A percentile compares a stretch with the other conserved stretches of the same genome.
Conservation (phyloP, 139 green algal species). For the Dunaliella sp. region DNA sequence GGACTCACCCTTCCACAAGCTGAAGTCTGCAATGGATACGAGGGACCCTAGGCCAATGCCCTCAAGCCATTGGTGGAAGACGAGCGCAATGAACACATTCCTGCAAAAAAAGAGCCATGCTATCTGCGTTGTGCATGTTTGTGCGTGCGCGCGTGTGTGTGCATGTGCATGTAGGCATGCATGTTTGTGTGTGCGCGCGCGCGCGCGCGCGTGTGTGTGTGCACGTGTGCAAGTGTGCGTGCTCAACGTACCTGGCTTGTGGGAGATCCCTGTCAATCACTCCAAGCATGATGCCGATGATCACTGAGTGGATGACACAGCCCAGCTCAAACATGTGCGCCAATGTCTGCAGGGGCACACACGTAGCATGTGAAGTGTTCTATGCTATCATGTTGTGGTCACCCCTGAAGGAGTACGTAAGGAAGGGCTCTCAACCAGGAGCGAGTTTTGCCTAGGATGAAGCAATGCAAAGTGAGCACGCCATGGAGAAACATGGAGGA, state of each 20-base stretch:
- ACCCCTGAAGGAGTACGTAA: background rate
- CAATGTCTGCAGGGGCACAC: background rate
- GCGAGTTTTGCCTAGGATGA: background rate
- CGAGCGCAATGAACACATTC: slow-evolving; percentile 26
- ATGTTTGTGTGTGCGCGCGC: too few species aligned
- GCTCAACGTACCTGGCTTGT: background rate
- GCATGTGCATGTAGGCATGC: too few species aligned
- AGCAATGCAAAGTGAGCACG: background rate
- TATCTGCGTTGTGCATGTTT: too few species aligned
- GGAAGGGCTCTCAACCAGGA: background rate
- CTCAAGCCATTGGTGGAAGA: slow-evolving; percentile 35
- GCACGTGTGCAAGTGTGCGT: background rate
- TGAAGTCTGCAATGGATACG: background rate
- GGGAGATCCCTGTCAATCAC: background rate
- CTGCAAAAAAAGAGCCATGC: too few species aligned
- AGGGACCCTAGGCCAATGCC: background rate
- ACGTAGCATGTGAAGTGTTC: background rate
- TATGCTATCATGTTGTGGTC: background rate
- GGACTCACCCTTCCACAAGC: background rate
- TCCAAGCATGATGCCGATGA: slow-evolving; percentile 31
- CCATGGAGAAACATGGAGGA: too few species aligned
- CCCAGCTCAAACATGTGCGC: slow-evolving; percentile 49
- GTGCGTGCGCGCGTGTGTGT: too few species aligned
- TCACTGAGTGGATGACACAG: slow-evolving; percentile 44
- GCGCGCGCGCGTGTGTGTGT: too few species aligned